Conservation (phyloP, 1,139 yeast genomes). For the Candida gigantensis region DNA sequence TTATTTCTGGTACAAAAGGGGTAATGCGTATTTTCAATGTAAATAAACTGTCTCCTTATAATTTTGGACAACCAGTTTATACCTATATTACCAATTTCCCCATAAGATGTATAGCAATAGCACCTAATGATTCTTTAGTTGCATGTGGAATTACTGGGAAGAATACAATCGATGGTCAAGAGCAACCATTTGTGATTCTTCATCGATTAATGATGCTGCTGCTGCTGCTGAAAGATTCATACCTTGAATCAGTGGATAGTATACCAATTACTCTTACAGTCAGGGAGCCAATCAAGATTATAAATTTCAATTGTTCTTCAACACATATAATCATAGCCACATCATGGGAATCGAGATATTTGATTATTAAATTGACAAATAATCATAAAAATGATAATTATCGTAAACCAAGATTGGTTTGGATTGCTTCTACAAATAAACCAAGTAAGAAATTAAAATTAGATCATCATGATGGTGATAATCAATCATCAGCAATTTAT, state of each 20-base stretch:
- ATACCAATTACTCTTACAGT: constrained; percentile 82
- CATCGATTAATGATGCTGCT: constrained; percentile 46
- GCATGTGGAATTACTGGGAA: constrained; percentile 85
- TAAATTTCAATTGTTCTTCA: constrained; percentile 72
- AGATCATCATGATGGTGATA: constrained; percentile 20
- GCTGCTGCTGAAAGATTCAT: too few relatives aligned
- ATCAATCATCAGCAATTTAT: constrained; percentile 21
- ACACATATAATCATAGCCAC: constrained; percentile 80
- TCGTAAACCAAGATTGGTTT: constrained; percentile 62
- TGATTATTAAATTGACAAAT: constrained; percentile 67
- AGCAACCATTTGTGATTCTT: constrained; percentile 77
- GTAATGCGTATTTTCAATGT: constrained; percentile 66
- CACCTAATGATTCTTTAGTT: constrained; percentile 62
- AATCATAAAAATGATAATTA: constrained; percentile 31
- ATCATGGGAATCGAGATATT: constrained; percentile 74
- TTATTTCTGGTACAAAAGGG: constrained; percentile 76
- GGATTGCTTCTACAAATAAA: constrained; percentile 35
- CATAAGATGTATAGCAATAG: constrained; percentile 72
- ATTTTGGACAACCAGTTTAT: constrained; percentile 63
- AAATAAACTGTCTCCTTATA: constrained; percentile 31
- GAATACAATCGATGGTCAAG: constrained; percentile 67
- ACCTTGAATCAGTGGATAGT: constrained; percentile 47
- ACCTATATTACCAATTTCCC: constrained; percentile 73
- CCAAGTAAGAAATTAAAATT: constrained; percentile 18
- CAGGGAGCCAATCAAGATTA: constrained; percentile 75